These are phyloP conservation scores for Kazachstania sp. DNA, from an alignment of 1,139 yeast genomes.

Conservation along the genomic window DNA sequence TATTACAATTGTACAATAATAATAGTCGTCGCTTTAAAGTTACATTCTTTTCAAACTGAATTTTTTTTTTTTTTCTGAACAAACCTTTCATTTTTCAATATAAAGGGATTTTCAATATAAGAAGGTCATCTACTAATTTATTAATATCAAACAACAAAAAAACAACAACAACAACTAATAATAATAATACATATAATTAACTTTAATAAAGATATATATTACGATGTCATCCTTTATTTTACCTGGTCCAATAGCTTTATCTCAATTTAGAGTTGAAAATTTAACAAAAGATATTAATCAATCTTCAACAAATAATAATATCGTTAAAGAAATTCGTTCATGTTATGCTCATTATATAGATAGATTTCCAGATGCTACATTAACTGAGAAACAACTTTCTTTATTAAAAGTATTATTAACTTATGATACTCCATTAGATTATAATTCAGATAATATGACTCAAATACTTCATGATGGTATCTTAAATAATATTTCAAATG, in stretches of 20 bases:
- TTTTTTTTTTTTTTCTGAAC: no score
- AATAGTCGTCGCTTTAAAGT: no score
- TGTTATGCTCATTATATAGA: constrained; percentile 78
- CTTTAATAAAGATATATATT: background rate
- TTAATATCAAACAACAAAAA: background rate
- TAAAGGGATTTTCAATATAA: no score
- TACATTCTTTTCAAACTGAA: no score
- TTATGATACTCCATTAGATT: constrained; percentile 64
- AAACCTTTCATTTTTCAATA: no score
- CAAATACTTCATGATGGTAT: constrained; percentile 41
- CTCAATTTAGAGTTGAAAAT: constrained; percentile 72
- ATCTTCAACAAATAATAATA: constrained; percentile 39
- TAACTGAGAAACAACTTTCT: constrained; percentile 35
- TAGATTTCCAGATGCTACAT: constrained; percentile 33
- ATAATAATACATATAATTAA: no score
- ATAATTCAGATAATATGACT: constrained; percentile 39
- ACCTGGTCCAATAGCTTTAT: constrained; percentile 88
- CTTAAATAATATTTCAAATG: constrained; percentile 18
- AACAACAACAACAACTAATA: no score
- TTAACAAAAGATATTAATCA: constrained; percentile 67
- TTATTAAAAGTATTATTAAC: constrained; percentile 59
- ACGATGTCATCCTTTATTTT: constrained; percentile 47
- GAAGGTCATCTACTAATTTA: background rate
- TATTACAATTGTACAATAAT: no score
- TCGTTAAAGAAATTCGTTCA: constrained; percentile 62